phyloP scores from a whole-genome alignment of 2,329 filamentous ascomycete genomes.

The Cephalotrichum gorgonifer region DNA sequence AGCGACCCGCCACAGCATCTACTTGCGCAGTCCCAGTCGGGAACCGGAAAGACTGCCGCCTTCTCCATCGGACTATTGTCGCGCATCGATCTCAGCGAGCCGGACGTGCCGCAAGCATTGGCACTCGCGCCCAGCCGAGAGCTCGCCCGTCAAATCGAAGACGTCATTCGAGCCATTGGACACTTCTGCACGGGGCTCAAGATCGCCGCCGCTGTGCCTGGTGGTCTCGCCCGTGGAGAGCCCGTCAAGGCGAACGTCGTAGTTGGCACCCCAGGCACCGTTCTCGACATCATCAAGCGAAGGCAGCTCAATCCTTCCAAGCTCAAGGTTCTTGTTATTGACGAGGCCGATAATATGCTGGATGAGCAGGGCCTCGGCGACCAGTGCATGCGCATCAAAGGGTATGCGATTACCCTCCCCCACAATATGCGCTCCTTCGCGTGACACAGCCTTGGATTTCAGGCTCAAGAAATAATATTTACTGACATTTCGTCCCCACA shows the following conservation, averaged over 20 bases:
- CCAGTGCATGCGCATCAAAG: slow-evolving; percentile 84
- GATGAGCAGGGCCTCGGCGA: slow-evolving; percentile 92
- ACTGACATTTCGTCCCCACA: slow-evolving; percentile 28
- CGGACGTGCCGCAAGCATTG: slow-evolving; percentile 69
- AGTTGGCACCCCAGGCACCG: slow-evolving; percentile 88
- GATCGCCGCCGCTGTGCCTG: slow-evolving; percentile 75
- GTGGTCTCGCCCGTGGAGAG: slow-evolving; percentile 58
- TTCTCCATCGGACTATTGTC: slow-evolving; percentile 89
- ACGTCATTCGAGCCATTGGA: slow-evolving; percentile 75
- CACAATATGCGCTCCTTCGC: too few species aligned
- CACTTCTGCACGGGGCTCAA: slow-evolving; percentile 67
- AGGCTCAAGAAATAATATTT: background rate
- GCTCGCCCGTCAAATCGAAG: slow-evolving; percentile 86
- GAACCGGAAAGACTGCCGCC: slow-evolving; percentile 94
- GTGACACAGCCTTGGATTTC: too few species aligned
- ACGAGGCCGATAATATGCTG: slow-evolving; percentile 98
- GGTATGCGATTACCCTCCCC: slow-evolving; percentile 33
- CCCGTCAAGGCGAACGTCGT: slow-evolving; percentile 68
- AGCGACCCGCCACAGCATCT: slow-evolving; percentile 81
- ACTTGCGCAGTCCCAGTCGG: slow-evolving; percentile 98
- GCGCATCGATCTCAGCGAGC: slow-evolving; percentile 64
- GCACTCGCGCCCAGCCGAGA: slow-evolving; percentile 89
- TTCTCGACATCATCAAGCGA: slow-evolving; percentile 75
- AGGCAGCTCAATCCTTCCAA: slow-evolving; percentile 60
- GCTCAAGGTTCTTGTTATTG: slow-evolving; percentile 77